These are phyloP conservation scores for Misopates orontium DNA, from an alignment of 257 asterid genomes.

Conservation along the genomic window DNA sequence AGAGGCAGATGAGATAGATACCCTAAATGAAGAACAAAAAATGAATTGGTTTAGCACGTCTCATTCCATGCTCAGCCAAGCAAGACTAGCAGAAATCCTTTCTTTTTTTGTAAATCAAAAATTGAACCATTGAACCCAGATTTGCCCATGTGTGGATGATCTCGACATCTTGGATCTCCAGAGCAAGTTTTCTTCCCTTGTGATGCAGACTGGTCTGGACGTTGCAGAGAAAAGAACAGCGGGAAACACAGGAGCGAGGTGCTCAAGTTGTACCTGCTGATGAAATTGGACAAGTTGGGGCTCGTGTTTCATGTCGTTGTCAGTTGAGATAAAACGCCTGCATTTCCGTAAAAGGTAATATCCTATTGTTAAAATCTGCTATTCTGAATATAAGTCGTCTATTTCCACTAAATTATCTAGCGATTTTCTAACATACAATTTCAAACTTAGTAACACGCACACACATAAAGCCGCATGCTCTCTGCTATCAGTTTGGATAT, in stretches of 20 bases:
- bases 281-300: constrained; percentile 95
- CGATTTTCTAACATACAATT: constrained; percentile 9
- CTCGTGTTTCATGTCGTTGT: constrained; percentile 82
- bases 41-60: constrained; percentile 41
- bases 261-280: constrained; percentile 72
- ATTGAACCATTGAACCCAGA: constrained; percentile 60
- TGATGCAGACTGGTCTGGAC: constrained; percentile 45
- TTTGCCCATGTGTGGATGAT: constrained; percentile 93
- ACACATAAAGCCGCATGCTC: constrained; percentile 6
- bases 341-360: background rate
- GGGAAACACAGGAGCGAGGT: constrained; percentile 92
- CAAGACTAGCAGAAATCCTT: constrained; percentile 57
- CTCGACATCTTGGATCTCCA: constrained; percentile 16
- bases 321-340: constrained; percentile 59
- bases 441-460: background rate
- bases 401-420: constrained; percentile 11
- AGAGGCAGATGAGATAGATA: constrained; percentile 68
- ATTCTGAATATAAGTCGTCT: constrained; percentile 14
- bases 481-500: constrained; percentile 23
- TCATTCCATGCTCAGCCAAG: constrained; percentile 57
- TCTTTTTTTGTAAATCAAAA: constrained; percentile 71
- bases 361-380: background rate
- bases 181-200: constrained; percentile 49
- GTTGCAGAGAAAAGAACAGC: constrained; percentile 64
- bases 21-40: constrained; percentile 46